Conservation (phyloP, 169 alveolate species). For the Babesia microti region DNA sequence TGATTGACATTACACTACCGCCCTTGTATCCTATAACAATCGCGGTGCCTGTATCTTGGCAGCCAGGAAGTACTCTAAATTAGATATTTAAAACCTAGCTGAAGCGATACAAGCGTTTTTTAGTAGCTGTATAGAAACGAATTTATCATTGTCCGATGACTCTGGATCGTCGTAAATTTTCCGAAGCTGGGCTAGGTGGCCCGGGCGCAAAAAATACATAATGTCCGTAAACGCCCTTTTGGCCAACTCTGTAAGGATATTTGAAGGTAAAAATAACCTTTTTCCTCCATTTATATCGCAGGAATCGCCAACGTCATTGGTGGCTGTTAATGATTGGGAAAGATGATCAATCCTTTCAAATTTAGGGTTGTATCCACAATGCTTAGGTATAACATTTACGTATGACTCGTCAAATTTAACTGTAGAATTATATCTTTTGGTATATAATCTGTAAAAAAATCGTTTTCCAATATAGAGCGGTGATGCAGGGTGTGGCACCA, state of each 20-base stretch:
- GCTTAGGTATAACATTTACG: too few relatives aligned
- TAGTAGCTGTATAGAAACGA: constrained; percentile 67
- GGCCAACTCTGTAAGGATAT: constrained; percentile 40
- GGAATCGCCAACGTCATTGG: constrained; percentile 4
- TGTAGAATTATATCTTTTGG: neutral
- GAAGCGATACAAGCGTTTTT: constrained; percentile 67
- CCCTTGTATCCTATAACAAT: constrained; percentile 70
- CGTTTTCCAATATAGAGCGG: constrained; percentile 12
- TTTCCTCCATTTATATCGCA: constrained; percentile 9
- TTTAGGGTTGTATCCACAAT: neutral
- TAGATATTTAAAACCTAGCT: constrained; percentile 10
- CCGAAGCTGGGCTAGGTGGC: constrained; percentile 53
- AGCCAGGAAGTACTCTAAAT: constrained; percentile 65
- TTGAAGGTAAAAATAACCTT: constrained; percentile 42
- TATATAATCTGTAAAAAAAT: constrained; percentile 16
- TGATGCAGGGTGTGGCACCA: constrained; percentile 7
- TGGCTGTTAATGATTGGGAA: constrained; percentile 9
- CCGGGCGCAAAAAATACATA: constrained; percentile 51
- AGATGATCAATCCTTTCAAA: constrained; percentile 34
- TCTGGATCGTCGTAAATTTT: constrained; percentile 57
- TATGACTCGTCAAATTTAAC: too few relatives aligned
- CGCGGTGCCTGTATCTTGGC: constrained; percentile 85
- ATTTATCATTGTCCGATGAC: constrained; percentile 63
- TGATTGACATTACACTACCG: constrained; percentile 29
- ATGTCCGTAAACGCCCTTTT: constrained; percentile 56